Percentiles rank a stretch among this genome's conserved stretches.
These are phyloP conservation scores for Oryza longistaminata DNA, from an alignment of 176 grass and related monocot species.

Conservation along the genomic window DNA sequence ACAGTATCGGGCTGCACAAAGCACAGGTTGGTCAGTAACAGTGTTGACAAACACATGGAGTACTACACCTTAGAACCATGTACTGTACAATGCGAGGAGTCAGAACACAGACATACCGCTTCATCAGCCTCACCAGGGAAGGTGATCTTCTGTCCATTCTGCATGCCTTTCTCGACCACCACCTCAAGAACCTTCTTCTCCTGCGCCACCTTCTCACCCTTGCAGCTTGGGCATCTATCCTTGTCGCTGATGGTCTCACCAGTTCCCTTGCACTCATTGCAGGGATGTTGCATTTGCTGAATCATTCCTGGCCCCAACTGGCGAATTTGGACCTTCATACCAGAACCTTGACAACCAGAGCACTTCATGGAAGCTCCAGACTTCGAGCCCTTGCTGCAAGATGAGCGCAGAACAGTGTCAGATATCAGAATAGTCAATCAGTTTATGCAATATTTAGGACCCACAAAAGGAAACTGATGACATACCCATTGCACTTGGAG, in stretches of 20 bases:
- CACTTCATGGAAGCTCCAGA: constrained; percentile 73
- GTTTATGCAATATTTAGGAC: neutral
- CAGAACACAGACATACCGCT: constrained; percentile 46
- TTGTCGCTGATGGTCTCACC: constrained; percentile 80
- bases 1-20: constrained; percentile 66
- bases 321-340: constrained; percentile 69
- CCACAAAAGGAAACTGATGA: neutral
- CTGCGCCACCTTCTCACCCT: constrained; percentile 73
- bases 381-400: constrained; percentile 80
- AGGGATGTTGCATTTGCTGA: constrained; percentile 88
- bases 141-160: constrained; percentile 73
- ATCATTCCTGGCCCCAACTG: constrained; percentile 85
- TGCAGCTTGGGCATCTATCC: constrained; percentile 80
- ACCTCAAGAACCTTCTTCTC: constrained; percentile 88
- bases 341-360: constrained; percentile 63
- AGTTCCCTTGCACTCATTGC: constrained; percentile 79
- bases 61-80: neutral
- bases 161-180: constrained; percentile 71
- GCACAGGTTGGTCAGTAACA: neutral
- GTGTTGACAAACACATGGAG: neutral
- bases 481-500: constrained; percentile 76
- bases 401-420: neutral
- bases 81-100: neutral
- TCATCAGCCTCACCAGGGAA: constrained; percentile 90
- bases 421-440: neutral